phyloP scores from a whole-genome alignment of 2,329 filamentous ascomycete species.

The Dactylellina leptospora region DNA sequence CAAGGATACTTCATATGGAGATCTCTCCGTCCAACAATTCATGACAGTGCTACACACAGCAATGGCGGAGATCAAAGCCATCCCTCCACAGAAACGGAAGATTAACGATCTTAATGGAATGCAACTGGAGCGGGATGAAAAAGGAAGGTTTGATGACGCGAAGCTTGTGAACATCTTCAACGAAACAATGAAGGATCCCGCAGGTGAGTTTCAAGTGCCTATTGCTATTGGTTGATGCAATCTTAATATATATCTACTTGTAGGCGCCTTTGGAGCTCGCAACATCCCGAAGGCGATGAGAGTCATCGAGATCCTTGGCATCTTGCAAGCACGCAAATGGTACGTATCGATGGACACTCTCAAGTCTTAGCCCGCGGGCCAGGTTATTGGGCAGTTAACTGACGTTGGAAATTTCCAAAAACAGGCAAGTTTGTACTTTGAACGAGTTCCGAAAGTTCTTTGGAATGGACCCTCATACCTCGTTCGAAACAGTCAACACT shows the following conservation, averaged over 20 bases:
- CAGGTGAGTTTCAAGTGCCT: constrained; percentile 60
- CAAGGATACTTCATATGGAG: constrained; percentile 4
- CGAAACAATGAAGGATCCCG: constrained; percentile 76
- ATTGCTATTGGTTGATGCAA: constrained; percentile 52
- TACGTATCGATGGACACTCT: too few relatives aligned
- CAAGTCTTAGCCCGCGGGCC: too few relatives aligned
- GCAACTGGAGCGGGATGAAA: constrained; percentile 53
- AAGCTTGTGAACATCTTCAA: constrained; percentile 76
- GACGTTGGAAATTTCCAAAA: too few relatives aligned
- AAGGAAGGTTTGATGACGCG: constrained; percentile 77
- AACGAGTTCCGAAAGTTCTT: constrained; percentile 90
- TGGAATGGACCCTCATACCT: constrained; percentile 76
- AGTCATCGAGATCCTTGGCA: constrained; percentile 80
- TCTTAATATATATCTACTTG: background rate
- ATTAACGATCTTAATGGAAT: constrained; percentile 72
- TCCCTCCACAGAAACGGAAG: constrained; percentile 64
- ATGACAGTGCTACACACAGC: constrained; percentile 9
- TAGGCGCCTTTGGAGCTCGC: constrained; percentile 72
- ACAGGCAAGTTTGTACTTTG: constrained; percentile 74
- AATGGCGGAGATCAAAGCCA: constrained; percentile 60
- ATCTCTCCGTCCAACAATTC: constrained; percentile 4
- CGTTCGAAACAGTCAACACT: constrained; percentile 84
- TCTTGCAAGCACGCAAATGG: constrained; percentile 79
- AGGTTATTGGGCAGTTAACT: too few relatives aligned
- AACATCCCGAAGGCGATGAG: constrained; percentile 78